Percentiles rank a stretch among this genome's conserved stretches.
Evolutionary conservation across 805 yeast genomes (phyloP).

Genomic region (Alloascoidea africana): DNA sequence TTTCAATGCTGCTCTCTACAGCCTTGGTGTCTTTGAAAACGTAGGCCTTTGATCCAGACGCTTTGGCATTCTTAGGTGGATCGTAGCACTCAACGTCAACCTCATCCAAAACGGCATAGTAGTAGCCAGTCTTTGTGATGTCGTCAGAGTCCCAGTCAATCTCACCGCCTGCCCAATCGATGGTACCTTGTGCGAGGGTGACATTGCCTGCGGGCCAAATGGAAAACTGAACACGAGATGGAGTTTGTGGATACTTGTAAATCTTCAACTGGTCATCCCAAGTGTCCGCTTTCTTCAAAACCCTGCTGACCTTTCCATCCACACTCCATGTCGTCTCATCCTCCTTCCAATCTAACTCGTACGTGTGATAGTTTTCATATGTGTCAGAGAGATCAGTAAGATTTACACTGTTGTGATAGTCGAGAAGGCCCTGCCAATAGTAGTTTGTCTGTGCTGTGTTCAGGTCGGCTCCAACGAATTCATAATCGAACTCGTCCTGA

Average conservation of each 20-base stretch:
- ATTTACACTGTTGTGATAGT: constrained; percentile 44
- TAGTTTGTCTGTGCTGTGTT: constrained; percentile 59
- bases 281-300: constrained; percentile 36
- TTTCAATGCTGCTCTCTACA: constrained; percentile 32
- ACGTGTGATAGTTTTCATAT: constrained; percentile 54
- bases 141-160: constrained; percentile 75
- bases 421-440: constrained; percentile 60
- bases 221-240: too few relatives aligned
- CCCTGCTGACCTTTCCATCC: constrained; percentile 56
- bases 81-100: constrained; percentile 56
- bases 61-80: constrained; percentile 41
- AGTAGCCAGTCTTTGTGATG: constrained; percentile 65
- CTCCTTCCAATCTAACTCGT: constrained; percentile 71
- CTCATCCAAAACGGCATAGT: constrained; percentile 46
- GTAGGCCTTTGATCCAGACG: constrained; percentile 34
- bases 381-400: constrained; percentile 35
- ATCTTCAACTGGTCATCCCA: too few relatives aligned
- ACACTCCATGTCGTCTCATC: constrained; percentile 56
- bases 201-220: constrained; percentile 40
- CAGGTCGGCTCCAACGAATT: constrained; percentile 67
- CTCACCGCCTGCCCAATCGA: constrained; percentile 67
- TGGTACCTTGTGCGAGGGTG: too few relatives aligned
- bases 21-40: constrained; percentile 34
- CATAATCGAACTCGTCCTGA: constrained; percentile 84
- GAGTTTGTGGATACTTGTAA: too few relatives aligned